A percentile compares a stretch with the other conserved stretches of the same genome.
Conservation (phyloP, 305 asterid genomes). For the Fraxinus baroniana region DNA sequence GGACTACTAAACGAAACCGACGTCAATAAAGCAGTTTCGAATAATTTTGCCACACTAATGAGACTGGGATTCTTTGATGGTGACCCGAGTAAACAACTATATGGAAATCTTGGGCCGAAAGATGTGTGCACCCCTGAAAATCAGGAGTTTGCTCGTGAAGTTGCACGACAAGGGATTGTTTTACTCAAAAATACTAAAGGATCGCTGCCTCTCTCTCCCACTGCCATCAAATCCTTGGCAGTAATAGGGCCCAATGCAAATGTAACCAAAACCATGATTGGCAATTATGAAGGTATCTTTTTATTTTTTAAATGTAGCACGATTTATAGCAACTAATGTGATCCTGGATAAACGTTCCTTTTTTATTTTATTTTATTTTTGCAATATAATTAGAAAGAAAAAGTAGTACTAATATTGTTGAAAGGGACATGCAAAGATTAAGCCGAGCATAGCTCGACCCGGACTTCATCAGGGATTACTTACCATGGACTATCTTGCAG, state of each 20-base stretch:
- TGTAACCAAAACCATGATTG: constrained; percentile 65
- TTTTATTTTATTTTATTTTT: too few relatives aligned
- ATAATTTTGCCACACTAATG: constrained; percentile 73
- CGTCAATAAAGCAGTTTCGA: constrained; percentile 53
- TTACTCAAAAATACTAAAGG: constrained; percentile 61
- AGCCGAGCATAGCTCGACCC: not conserved
- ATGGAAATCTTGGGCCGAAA: constrained; percentile 75
- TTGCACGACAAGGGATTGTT: constrained; percentile 82
- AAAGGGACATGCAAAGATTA: not conserved
- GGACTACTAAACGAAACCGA: constrained; percentile 58
- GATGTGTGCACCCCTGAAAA: constrained; percentile 66
- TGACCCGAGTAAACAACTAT: constrained; percentile 55
- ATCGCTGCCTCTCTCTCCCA: constrained; percentile 60
- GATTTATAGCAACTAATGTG: not conserved
- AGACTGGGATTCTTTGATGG: constrained; percentile 90
- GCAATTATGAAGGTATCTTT: constrained; percentile 62
- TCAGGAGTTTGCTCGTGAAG: constrained; percentile 72
- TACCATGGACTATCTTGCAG: constrained; percentile 24
- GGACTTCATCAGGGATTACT: not conserved
- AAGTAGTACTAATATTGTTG: not conserved
- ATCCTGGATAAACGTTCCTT: not conserved
- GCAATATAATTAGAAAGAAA: not conserved
- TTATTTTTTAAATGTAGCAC: not conserved
- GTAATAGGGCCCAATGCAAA: constrained; percentile 85
- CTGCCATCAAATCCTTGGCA: constrained; percentile 57